These are phyloP conservation scores for Aspergillus costaricaensis DNA, from an alignment of 2,329 filamentous ascomycete species.

Conservation along the genomic window DNA sequence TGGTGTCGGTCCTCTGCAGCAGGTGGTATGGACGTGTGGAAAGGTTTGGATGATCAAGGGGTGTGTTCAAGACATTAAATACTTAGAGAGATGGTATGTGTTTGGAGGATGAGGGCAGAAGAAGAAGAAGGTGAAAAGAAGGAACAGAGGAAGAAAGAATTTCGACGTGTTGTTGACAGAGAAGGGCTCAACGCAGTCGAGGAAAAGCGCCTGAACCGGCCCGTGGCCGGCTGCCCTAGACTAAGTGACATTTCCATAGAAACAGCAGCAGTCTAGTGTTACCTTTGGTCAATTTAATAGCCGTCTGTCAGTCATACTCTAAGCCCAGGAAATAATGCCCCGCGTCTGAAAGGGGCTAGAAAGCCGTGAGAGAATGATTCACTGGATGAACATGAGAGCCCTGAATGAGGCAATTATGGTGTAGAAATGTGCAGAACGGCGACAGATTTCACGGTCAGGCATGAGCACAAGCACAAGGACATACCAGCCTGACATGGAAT, in stretches of 20 bases:
- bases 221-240: conserved; percentile 23
- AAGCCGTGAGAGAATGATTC: too few species aligned
- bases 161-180: conserved; percentile 1
- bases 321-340: not conserved
- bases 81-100: not conserved
- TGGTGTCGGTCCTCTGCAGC: not conserved
- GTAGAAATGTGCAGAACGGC: too few species aligned
- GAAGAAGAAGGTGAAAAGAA: not conserved
- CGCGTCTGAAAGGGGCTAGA: too few species aligned
- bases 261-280: not conserved
- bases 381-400: too few species aligned
- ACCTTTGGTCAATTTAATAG: not conserved
- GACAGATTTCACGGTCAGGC: not conserved
- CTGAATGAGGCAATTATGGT: too few species aligned
- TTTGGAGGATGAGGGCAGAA: not conserved
- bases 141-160: not conserved
- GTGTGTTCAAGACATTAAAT: not conserved
- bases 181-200: not conserved
- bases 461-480: not conserved
- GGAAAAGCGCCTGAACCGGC: conserved; percentile 15
- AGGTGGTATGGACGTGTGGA: not conserved
- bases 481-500: too few species aligned
- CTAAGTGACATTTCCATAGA: not conserved
- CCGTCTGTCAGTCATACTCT: not conserved
- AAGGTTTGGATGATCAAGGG: not conserved